Evolutionary conservation across 345 rosid genomes (phyloP).

Genomic region (Psidium friedrichsthalianum): DNA sequence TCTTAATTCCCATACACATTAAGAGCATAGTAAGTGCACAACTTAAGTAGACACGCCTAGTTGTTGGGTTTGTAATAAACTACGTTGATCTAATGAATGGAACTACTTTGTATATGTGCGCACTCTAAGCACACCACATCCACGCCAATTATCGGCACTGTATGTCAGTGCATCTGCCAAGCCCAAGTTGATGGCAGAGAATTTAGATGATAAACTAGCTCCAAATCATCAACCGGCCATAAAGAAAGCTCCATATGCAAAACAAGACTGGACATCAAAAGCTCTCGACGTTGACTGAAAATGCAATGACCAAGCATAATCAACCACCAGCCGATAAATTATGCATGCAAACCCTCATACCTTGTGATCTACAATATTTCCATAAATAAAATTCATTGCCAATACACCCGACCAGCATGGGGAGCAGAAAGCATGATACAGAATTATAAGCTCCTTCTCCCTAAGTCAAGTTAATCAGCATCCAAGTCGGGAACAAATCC

Average conservation of each 20-base stretch:
- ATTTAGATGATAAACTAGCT: not conserved
- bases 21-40: not conserved
- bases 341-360: not conserved
- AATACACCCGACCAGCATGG: not conserved
- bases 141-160: not conserved
- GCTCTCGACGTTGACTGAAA: not conserved
- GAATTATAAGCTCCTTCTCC: not conserved
- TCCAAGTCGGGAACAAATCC: slow-evolving; percentile 22
- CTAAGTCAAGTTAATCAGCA: slow-evolving; percentile 6
- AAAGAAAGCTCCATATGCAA: not conserved
- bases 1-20: not conserved
- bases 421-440: not conserved
- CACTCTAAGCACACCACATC: not conserved
- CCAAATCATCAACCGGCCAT: not conserved
- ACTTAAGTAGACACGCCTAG: not conserved
- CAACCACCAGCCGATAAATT: not conserved
- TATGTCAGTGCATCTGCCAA: not conserved
- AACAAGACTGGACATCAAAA: not conserved
- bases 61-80: not conserved
- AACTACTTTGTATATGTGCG: not conserved
- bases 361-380: not conserved
- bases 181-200: not conserved
- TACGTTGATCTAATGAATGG: not conserved
- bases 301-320: not conserved
- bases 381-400: not conserved